Base-by-base conservation (phyloP, 805 yeast species). In the Sugiyamaella floridensis region DNA sequence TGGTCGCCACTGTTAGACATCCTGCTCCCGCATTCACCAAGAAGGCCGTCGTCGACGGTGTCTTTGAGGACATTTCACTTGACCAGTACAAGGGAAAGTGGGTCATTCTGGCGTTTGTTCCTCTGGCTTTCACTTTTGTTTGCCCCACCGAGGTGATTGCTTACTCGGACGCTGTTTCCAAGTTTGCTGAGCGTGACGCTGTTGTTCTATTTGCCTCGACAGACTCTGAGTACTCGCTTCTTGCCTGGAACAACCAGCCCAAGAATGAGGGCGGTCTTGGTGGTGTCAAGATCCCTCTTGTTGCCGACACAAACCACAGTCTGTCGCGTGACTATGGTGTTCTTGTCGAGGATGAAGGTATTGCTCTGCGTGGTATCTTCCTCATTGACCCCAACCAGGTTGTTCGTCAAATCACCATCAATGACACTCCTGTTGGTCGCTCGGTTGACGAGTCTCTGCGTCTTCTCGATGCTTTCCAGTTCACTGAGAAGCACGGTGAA, bases 81-180 rank as follows among this genome's bases (percentile, higher is more conserved):
- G 98, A 92, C 67, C 86, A 88, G 76, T 93, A 85, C 87, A 85
- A 85, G 78, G 99, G 99, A 70, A 88, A 93, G 77, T 93, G 97
- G 96, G 97, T 93, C 63, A 76, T 93, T 61, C 80, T 93, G 68
- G 98, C 95, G 59, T 93, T 93, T 79, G 85, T 93, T 72, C 99
- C 99, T 74, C 78, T 92, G 81, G 99, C 99, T 50, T 93, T 93
- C 90, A 93, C 99, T 57, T 93, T 93, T 65, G 98, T 93, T 60
- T 93, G 99, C 78, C 99, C 99, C 74, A 93, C 99, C 63, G 98
- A 93, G 80, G 90, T 93, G 79, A 84, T 93, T 75, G 98, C 98
- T 64, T 93, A 89, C 85, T 87, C 97, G 59, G 96, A 92, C 65
- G 97, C 97, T 64, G 86, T 82, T 65, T 82, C 83, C 79, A 83